Evolutionary conservation across 2,329 filamentous ascomycete species (phyloP), one percentile per base, ranked within the genome.

Genomic region (Botrytis sinoallii): DNA sequence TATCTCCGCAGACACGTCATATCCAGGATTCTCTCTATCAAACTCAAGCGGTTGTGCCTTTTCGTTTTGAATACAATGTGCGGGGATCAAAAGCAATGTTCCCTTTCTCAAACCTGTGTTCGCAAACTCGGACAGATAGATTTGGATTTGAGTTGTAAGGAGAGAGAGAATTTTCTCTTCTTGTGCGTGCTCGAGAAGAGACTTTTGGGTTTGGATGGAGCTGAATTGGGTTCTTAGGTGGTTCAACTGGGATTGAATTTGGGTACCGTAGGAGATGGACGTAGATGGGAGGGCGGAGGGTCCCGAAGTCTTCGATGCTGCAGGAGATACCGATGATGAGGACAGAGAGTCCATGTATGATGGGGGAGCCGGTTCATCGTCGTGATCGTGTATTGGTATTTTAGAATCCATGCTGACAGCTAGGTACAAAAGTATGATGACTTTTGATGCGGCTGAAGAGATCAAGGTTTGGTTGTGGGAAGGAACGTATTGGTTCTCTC

Each of bases 41-140:
- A 76, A 78, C 22, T 78, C 75, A 14, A 75, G 72, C 7, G 78
- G 79, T 20, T 74, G n/a, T 18, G 78, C 79, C 40, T 77, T 75
- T 32, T 76, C 70, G 4, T 77, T 76, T 38, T 75, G 64, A 1
- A 79, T 29, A 25, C 75, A 79, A 20, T 66, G 72, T 25, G 75
- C 74, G 1, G 80, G 79, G 48, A 80, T 76, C 10, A 81, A 74
- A 25, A 80, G 78, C 12, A 81, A 71, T 0, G 77, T 79, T 10
- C 79, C 80, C 68, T 71, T 75, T 20, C 57, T 59, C 4, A 76
- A 73, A 4, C 78, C 77, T 0, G 78, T 77, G 20, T 75, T 75
- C 44, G 77, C 77, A 66, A 79, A 80, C 35, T 76, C 75, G 22
- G 76, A 78, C 70, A 81, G 75, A 72, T 78, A 81, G 42, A 52